phyloP scores from a whole-genome alignment of 495 filamentous ascomycete genomes.

The Immersiella caudata region DNA sequence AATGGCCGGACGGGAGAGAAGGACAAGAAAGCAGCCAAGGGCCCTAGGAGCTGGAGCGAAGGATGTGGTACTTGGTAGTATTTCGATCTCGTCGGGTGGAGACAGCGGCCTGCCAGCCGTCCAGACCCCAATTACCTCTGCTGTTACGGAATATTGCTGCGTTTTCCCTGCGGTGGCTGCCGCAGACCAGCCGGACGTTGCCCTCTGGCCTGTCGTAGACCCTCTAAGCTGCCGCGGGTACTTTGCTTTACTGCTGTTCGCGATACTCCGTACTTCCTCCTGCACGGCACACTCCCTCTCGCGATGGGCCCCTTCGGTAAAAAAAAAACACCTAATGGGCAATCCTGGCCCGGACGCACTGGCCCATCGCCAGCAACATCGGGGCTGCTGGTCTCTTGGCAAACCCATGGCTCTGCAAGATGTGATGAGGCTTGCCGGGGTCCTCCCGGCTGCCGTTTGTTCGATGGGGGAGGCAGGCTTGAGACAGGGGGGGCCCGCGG shows the following conservation, averaged over 20 bases:
- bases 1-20: conserved; percentile 8
- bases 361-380: conserved; percentile 28
- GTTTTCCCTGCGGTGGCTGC: conserved; percentile 18
- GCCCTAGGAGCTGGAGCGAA: conserved; percentile 1
- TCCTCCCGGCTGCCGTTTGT: conserved; percentile 32
- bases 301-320: conserved; percentile 20
- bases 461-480: conserved; percentile 26
- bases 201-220: not conserved
- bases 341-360: conserved; percentile 30
- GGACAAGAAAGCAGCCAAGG: conserved; percentile 6
- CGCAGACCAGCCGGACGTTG: not conserved
- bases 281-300: conserved; percentile 16
- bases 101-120: conserved; percentile 18
- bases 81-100: conserved; percentile 20
- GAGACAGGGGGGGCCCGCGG: conserved; percentile 28
- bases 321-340: conserved; percentile 6
- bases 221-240: not conserved
- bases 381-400: conserved; percentile 23
- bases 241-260: not conserved
- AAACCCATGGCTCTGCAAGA: conserved; percentile 23
- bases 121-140: conserved; percentile 10
- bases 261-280: not conserved
- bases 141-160: conserved; percentile 18
- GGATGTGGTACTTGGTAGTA: conserved; percentile 13
- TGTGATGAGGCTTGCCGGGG: conserved; percentile 31